Base-by-base conservation (phyloP, 768 basidiomycete species). In the Stropharia rugosoannulata region DNA sequence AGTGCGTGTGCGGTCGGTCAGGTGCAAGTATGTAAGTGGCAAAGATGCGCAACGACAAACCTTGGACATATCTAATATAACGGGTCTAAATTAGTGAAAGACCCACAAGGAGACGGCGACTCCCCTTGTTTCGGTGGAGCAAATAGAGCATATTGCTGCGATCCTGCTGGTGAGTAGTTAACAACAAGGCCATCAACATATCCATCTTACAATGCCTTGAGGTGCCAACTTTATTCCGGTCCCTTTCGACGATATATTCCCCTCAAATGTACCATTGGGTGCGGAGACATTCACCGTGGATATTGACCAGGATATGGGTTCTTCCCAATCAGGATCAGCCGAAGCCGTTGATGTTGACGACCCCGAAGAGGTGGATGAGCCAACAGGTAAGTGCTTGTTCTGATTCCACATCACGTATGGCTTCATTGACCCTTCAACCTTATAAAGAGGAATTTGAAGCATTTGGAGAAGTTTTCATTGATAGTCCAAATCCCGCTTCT, bases 391-490 rank as follows among this genome's bases (percentile, higher is more conserved):
- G 32, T 36, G 13, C 6, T 13, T 9, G 6, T 27, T 3, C 35
- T 18, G 15, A 25, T n/a, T n/a, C n/a, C n/a, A 11, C 47, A 35
- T 19, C 47, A n/a, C 18, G 35, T 16, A 15, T n/a, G n/a, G n/a
- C n/a, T 15, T 46, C 10, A 4, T 32, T 46, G n/a, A 48, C 18
- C 13, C n/a, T n/a, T 32, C 36, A 4, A 27, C 6, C 3, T 8
- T 36, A 12, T 13, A 19, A 9, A 48, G 49, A 51, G 49, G 40
- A 51, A 13, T 51, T 41, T 10, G 37, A 25, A n/a, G 32, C 49
- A 9, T 67, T 67, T 25, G 51, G 56, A 13, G 57, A 58, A 44
- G 55, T 67, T 4, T 67, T 67, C 50, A 65, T 67, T 47, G 55
- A 57, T 6, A 66, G 65, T 6, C 67, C 67, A n/a, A 68, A 68